phyloP scores from a whole-genome alignment of 441 rosid genomes.

The Bruguiera hainesii region DNA sequence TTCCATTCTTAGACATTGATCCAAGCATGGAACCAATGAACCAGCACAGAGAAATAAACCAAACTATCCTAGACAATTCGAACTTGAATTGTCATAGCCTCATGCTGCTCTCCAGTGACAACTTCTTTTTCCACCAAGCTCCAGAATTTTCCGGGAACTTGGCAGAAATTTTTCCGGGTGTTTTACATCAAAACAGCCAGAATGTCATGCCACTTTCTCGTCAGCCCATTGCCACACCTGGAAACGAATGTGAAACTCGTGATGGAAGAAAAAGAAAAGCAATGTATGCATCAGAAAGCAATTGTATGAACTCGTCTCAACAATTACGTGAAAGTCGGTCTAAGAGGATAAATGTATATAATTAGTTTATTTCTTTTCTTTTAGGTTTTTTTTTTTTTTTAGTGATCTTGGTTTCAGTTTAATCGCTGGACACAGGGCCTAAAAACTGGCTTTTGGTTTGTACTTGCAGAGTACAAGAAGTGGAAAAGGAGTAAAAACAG shows the following conservation, averaged over 20 bases:
- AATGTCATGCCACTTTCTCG: conserved; percentile 3
- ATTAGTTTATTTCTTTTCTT: neutral
- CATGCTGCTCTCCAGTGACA: conserved; percentile 26
- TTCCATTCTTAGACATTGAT: conserved; percentile 33
- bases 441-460: no score
- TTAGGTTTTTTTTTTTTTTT: neutral
- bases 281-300: conserved; percentile 31
- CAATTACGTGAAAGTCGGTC: conserved; percentile 27
- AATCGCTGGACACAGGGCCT: no score
- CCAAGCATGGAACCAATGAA: conserved; percentile 26
- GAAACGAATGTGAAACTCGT: conserved; percentile 17
- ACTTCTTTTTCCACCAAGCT: conserved; percentile 28
- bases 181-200: conserved; percentile 25
- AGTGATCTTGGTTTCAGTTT: neutral
- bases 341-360: conserved; percentile 31
- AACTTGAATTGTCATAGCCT: conserved; percentile 25
- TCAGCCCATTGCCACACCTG: conserved; percentile 12
- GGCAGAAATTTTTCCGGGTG: conserved; percentile 26
- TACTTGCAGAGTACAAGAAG: no score
- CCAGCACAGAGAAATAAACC: conserved; percentile 29
- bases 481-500: no score
- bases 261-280: conserved; percentile 43
- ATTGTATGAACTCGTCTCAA: conserved; percentile 34
- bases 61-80: conserved; percentile 19
- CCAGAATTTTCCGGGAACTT: conserved; percentile 32